These are phyloP conservation scores for Leccinum disarticulatum DNA, from an alignment of 768 basidiomycete genomes.

Conservation along the genomic window DNA sequence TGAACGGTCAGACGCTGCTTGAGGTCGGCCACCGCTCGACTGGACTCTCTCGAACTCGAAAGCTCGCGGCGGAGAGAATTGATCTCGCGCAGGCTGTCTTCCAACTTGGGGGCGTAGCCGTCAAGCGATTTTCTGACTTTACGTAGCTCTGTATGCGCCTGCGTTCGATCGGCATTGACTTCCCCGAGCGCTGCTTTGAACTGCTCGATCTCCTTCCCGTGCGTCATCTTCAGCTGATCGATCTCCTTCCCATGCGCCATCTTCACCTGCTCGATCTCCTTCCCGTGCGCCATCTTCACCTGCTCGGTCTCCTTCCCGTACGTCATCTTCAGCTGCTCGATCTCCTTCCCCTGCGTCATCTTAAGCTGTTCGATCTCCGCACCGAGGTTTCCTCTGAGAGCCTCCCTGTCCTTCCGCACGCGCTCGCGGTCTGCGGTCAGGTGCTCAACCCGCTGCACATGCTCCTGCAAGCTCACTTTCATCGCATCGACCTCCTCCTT, in stretches of 20 bases:
- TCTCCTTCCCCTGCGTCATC: conserved; percentile 12
- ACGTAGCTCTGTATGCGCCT: conserved; percentile 23
- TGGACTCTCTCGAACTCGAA: conserved; percentile 9
- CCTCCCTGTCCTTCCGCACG: conserved; percentile 25
- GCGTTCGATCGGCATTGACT: conserved; percentile 20
- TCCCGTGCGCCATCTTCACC: conserved; percentile 14
- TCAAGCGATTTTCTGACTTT: conserved; percentile 23
- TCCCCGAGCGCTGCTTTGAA: conserved; percentile 26
- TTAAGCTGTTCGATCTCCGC: conserved; percentile 26
- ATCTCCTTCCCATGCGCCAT: conserved; percentile 20
- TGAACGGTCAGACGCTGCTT: conserved; percentile 22
- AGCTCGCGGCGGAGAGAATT: conserved; percentile 21
- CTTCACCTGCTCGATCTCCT: conserved; percentile 20
- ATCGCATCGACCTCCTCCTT: conserved; percentile 19
- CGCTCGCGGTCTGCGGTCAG: conserved; percentile 27
- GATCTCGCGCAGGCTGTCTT: conserved; percentile 18
- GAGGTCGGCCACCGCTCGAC: conserved; percentile 10
- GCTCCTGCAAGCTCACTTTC: conserved; percentile 18
- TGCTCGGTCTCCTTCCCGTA: conserved; percentile 17
- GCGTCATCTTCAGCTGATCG: conserved; percentile 17
- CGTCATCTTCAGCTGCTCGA: conserved; percentile 15
- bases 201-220: conserved; percentile 17
- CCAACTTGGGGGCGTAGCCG: conserved; percentile 16
- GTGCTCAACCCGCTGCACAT: conserved; percentile 20
- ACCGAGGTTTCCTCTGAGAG: conserved; percentile 9